These are phyloP conservation scores for Kodamaea jinghongensis DNA, from an alignment of 805 yeast species.

Conservation along the genomic window DNA sequence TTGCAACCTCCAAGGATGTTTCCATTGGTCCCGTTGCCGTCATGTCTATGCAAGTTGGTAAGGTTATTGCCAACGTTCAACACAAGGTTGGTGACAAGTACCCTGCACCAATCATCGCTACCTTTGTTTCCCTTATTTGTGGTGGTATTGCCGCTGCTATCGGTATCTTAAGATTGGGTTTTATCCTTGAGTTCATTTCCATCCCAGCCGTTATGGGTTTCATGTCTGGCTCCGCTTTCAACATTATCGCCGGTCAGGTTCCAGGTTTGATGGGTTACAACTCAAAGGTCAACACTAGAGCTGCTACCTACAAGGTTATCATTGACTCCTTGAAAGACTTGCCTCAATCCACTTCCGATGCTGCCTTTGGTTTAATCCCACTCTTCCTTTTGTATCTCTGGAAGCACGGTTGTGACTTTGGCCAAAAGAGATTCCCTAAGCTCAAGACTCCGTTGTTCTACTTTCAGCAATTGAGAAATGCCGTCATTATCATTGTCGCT, in stretches of 20 bases:
- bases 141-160: constrained; percentile 83
- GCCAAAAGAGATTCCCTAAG: constrained; percentile 64
- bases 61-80: constrained; percentile 66
- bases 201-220: constrained; percentile 91
- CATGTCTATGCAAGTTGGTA: constrained; percentile 83
- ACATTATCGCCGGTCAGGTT: constrained; percentile 78
- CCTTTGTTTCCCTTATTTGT: constrained; percentile 73
- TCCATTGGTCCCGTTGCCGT: constrained; percentile 97
- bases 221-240: constrained; percentile 92
- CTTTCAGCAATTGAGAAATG: constrained; percentile 73
- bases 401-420: constrained; percentile 61
- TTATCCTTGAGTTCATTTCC: constrained; percentile 84
- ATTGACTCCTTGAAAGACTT: constrained; percentile 71
- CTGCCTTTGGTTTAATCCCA: constrained; percentile 83
- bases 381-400: constrained; percentile 68
- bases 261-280: constrained; percentile 81
- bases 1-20: constrained; percentile 94
- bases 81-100: constrained; percentile 39
- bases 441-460: constrained; percentile 62
- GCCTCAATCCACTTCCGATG: constrained; percentile 67
- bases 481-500: constrained; percentile 74
- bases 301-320: constrained; percentile 64
- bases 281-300: constrained; percentile 67
- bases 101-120: constrained; percentile 72
- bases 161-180: constrained; percentile 82